phyloP scores from a whole-genome alignment of 164 flowering plant species.

The Liriodendron chinense region DNA sequence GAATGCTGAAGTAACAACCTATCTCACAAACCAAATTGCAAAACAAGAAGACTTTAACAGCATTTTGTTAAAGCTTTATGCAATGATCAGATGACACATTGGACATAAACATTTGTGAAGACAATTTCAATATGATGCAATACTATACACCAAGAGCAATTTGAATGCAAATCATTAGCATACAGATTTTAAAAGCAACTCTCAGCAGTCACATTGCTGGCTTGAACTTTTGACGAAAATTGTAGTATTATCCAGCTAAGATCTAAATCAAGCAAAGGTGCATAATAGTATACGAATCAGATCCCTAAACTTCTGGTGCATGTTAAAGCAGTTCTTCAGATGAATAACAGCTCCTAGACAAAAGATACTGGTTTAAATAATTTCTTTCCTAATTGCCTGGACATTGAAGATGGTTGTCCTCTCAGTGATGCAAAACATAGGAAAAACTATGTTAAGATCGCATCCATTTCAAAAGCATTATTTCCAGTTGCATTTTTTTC shows the following conservation, averaged over 20 bases:
- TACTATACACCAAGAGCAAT: not conserved
- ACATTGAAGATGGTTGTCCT: no score
- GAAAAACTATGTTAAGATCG: not conserved
- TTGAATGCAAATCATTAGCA: not conserved
- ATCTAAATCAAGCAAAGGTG: not conserved
- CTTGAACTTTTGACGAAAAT: not conserved
- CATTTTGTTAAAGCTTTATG: not conserved
- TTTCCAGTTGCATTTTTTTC: no score
- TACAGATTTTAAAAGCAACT: not conserved
- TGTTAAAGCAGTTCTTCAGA: not conserved
- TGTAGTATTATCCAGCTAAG: not conserved
- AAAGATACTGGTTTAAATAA: not conserved
- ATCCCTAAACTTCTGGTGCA: not conserved
- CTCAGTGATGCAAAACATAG: not conserved
- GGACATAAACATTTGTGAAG: not conserved
- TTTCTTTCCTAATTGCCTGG: not conserved
- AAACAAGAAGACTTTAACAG: not conserved
- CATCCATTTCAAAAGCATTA: not conserved
- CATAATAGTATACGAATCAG: not conserved
- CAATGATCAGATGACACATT: not conserved
- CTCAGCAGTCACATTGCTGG: not conserved
- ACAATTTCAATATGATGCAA: not conserved
- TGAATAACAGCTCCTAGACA: not conserved
- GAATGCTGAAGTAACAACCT: not conserved
- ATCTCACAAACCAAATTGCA: not conserved